These are phyloP conservation scores for Babesia bovis DNA, from an alignment of 169 alveolate genomes.

Conservation along the genomic window DNA sequence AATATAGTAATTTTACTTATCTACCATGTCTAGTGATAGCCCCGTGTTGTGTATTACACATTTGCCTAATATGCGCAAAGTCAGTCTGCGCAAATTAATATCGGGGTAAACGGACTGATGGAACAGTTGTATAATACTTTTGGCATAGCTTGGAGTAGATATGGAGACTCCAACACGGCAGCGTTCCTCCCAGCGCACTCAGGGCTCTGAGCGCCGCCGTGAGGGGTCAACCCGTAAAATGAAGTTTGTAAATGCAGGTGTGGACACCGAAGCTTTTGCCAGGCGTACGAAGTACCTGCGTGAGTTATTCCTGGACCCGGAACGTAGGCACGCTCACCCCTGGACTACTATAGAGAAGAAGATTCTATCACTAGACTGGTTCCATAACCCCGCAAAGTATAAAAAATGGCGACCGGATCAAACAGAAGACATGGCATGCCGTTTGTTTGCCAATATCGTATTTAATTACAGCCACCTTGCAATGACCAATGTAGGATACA, in stretches of 20 bases:
- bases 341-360: constrained; percentile 65
- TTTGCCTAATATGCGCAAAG: too few species aligned
- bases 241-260: constrained; percentile 19
- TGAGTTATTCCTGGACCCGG: constrained; percentile 55
- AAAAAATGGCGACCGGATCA: constrained; percentile 57
- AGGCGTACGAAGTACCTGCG: constrained; percentile 52
- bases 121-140: too few species aligned
- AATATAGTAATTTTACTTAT: too few species aligned
- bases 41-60: too few species aligned
- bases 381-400: constrained; percentile 53
- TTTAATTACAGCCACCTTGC: constrained; percentile 63
- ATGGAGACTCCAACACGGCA: constrained; percentile 8
- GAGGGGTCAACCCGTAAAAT: background rate
- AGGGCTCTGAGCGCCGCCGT: constrained; percentile 17
- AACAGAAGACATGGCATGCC: constrained; percentile 58
- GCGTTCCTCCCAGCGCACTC: constrained; percentile 14
- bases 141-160: background rate
- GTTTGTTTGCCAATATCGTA: constrained; percentile 51
- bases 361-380: constrained; percentile 63
- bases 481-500: constrained; percentile 57
- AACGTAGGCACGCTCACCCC: constrained; percentile 49
- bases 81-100: too few species aligned
- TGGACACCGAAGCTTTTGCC: constrained; percentile 57
- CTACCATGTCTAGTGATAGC: too few species aligned
- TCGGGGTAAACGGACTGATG: too few species aligned